Conservation (phyloP, 495 filamentous ascomycete genomes). For the Lophium mytilinum region DNA sequence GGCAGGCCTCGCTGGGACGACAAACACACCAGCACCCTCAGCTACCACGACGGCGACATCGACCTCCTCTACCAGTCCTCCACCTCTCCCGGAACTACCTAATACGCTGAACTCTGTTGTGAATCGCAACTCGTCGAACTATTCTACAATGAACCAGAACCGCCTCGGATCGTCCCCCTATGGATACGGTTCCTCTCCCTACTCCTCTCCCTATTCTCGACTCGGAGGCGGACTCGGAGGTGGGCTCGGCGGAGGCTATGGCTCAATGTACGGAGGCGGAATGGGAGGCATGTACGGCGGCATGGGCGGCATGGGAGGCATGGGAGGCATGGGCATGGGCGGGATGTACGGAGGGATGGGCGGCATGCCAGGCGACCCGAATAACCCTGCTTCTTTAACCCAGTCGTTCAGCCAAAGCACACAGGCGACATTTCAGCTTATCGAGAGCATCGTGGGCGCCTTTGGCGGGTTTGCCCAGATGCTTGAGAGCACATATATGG, state of each 20-base stretch:
- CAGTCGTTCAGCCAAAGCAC: slow-evolving; percentile 86
- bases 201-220: slow-evolving; percentile 59
- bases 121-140: slow-evolving; percentile 74
- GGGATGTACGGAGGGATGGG: slow-evolving; percentile 34
- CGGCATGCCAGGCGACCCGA: slow-evolving; percentile 53
- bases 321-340: slow-evolving; percentile 40
- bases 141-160: slow-evolving; percentile 65
- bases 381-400: slow-evolving; percentile 87
- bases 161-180: slow-evolving; percentile 47
- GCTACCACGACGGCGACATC: slow-evolving; percentile 36
- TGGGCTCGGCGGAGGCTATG: slow-evolving; percentile 29
- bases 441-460: slow-evolving; percentile 96
- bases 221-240: slow-evolving; percentile 40
- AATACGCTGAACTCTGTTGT: slow-evolving; percentile 67
- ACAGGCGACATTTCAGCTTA: slow-evolving; percentile 96
- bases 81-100: slow-evolving; percentile 73
- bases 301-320: slow-evolving; percentile 14
- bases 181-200: slow-evolving; percentile 43
- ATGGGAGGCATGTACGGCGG: slow-evolving; percentile 38
- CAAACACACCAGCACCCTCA: slow-evolving; percentile 37
- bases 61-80: slow-evolving; percentile 44
- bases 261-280: slow-evolving; percentile 30
- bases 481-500: slow-evolving; percentile 99
- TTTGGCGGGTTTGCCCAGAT: slow-evolving; percentile 98
- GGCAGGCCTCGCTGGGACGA: slow-evolving; percentile 24